A percentile compares a stretch with the other conserved stretches of the same genome.
Evolutionary conservation across 1,284 basidiomycete genomes (phyloP).

Genomic region (Rhodotorula sp.): DNA sequence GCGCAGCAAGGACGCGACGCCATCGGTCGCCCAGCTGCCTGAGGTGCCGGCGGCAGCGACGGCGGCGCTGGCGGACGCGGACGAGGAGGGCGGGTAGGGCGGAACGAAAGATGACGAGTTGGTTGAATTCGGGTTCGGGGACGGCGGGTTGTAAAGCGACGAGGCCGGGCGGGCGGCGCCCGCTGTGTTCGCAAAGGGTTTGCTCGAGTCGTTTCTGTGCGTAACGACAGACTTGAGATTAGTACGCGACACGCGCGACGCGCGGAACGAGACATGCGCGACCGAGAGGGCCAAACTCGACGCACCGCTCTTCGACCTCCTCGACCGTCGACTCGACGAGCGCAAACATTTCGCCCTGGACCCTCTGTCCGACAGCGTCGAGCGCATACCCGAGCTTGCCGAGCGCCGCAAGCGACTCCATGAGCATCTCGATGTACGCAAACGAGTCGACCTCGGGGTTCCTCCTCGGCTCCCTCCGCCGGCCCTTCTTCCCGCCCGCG

Average conservation of each 20-base stretch:
- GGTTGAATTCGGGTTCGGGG: constrained; percentile 7
- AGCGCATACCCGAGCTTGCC: constrained; percentile 84
- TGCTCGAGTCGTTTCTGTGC: constrained; percentile 38
- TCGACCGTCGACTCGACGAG: constrained; percentile 84
- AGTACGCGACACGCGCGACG: constrained; percentile 50
- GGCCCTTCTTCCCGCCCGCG: neutral
- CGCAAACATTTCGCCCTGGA: constrained; percentile 79
- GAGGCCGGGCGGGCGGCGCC: constrained; percentile 18
- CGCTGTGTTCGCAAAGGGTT: constrained; percentile 8
- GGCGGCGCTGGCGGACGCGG: neutral
- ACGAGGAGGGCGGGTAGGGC: neutral
- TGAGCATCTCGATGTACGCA: constrained; percentile 85
- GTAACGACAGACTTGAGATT: neutral
- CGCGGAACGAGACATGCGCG: constrained; percentile 9
- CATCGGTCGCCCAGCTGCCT: constrained; percentile 17
- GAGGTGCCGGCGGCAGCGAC: neutral
- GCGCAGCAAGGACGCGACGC: constrained; percentile 55
- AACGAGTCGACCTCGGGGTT: constrained; percentile 95
- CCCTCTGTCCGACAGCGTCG: constrained; percentile 79
- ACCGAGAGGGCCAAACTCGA: constrained; percentile 54
- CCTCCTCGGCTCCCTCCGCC: constrained; percentile 3
- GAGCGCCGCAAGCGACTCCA: constrained; percentile 87
- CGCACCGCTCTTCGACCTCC: constrained; percentile 78
- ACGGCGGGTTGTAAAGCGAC: constrained; percentile 25
- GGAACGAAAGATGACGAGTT: neutral